Base-by-base conservation (phyloP, 352 stramenopile species). In the Phytophthora sp. region DNA sequence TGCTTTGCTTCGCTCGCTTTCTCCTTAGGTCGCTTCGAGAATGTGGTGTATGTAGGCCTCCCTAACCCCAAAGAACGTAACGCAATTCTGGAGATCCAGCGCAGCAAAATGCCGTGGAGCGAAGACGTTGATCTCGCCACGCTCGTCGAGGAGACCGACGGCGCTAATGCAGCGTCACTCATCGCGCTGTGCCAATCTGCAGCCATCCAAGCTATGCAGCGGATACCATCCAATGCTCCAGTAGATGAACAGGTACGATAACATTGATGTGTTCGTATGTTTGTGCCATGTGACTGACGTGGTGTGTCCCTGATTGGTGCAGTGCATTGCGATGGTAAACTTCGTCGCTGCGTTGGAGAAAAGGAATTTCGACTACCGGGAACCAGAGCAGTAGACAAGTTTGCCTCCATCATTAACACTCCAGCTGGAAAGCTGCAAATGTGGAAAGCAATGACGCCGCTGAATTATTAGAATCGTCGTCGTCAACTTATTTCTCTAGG, bases 21-120 rank as follows among this genome's bases (percentile, higher is more conserved):
- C 33, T 47, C 8, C 62, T 9, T 33, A 92, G 84, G 86, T 59
- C 84, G 86, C 2, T 96, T 95, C 56, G 88, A 95, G 54, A 93
- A 96, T 56, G 75, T 94, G 18, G 69, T 94, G 16, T 88, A 88
- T 53, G 86, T 95, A 26, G 86, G 85, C 0, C 41, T 94, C 2
- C 88, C 88, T 0, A 79, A 75, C 18, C 31, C 39, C 0, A 73
- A 67, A 26, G 86, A 93, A 63, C 77, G 88, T 9, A 63, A 58
- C 21, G 70, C 83, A 27, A 95, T 96, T 35, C 57, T 96, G 9
- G 58, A 86, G 29, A 79, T 92, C 33, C 84, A 93, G 54, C 57
- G 63, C 36, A 36, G 49, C 8, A 87, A 82, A 62, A 95, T 95
- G 88, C 81, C 84, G 4, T 94, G 86, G 88, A 68, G 74, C 23